These are phyloP conservation scores for Arachnomyces sp. DNA, from an alignment of 2,329 filamentous ascomycete species.

Conservation along the genomic window DNA sequence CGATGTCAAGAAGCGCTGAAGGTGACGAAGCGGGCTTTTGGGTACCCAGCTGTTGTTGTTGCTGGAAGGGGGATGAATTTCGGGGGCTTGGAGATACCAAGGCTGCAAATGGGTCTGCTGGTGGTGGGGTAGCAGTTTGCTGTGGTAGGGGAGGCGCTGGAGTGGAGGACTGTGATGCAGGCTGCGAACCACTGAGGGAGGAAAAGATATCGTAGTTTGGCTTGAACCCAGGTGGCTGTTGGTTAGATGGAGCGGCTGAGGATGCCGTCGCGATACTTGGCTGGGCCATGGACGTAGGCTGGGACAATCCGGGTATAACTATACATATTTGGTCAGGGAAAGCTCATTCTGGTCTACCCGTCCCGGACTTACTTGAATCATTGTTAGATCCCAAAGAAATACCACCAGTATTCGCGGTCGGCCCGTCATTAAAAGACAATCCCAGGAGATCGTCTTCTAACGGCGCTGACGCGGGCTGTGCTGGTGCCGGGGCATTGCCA, in stretches of 20 bases:
- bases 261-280: slow-evolving; percentile 12
- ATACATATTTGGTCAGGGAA: slow-evolving; percentile 44
- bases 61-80: slow-evolving; percentile 34
- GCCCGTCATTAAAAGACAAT: slow-evolving; percentile 69
- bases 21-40: slow-evolving; percentile 16
- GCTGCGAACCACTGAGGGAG: slow-evolving; percentile 41
- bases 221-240: slow-evolving; percentile 40
- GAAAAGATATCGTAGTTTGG: slow-evolving; percentile 53
- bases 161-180: slow-evolving; percentile 43
- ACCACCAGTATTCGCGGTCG: slow-evolving; percentile 50
- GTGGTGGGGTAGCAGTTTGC: slow-evolving; percentile 30
- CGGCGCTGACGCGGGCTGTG: slow-evolving; percentile 46
- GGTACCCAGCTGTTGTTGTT: slow-evolving; percentile 16
- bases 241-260: slow-evolving; percentile 23
- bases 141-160: slow-evolving; percentile 38
- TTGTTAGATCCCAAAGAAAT: slow-evolving; percentile 75
- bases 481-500: slow-evolving; percentile 36
- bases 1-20: slow-evolving; percentile 26
- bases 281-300: slow-evolving; percentile 29
- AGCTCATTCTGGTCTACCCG: slow-evolving; percentile 53
- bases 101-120: slow-evolving; percentile 55
- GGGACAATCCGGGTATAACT: slow-evolving; percentile 20
- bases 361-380: slow-evolving; percentile 21
- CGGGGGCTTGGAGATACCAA: slow-evolving; percentile 47
- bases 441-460: slow-evolving; percentile 88